These are phyloP conservation scores for Pterocarpus macrocarpus DNA, from an alignment of 306 rosid genomes.

Conservation along the genomic window DNA sequence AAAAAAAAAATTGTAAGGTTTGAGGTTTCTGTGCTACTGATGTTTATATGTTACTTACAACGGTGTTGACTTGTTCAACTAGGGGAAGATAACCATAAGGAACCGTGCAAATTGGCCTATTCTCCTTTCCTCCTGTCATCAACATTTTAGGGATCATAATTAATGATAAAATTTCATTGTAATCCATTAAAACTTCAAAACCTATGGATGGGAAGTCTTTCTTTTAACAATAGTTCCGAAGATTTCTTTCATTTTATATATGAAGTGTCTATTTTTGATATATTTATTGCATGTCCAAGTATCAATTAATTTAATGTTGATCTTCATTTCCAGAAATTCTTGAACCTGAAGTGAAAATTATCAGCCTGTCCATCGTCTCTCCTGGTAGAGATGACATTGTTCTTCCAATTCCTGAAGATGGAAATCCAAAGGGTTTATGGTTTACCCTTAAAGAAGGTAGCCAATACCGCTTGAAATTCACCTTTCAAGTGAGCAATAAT, in stretches of 20 bases:
- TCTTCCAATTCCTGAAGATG: constrained; percentile 75
- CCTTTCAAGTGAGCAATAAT: constrained; percentile 80
- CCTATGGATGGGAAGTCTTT: no score
- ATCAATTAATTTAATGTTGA: neutral
- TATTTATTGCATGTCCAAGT: neutral
- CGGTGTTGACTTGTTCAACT: no score
- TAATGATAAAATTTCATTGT: neutral
- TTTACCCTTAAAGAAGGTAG: constrained; percentile 96
- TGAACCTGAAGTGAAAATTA: constrained; percentile 87
- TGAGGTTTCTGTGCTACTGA: no score
- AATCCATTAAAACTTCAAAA: no score
- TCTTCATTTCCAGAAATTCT: constrained; percentile 59
- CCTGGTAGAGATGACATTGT: constrained; percentile 75
- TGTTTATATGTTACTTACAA: no score
- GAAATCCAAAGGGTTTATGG: constrained; percentile 91
- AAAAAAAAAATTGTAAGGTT: no score
- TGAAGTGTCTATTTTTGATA: neutral
- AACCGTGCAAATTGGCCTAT: no score
- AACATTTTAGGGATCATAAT: no score
- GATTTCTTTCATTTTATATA: no score
- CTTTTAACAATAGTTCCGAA: no score
- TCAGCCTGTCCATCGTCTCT: constrained; percentile 75
- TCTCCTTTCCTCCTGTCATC: no score
- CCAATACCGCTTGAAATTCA: constrained; percentile 74
- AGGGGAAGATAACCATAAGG: no score